phyloP scores from a whole-genome alignment of 2,329 filamentous ascomycete species.

The Penicillium sumatraense region DNA sequence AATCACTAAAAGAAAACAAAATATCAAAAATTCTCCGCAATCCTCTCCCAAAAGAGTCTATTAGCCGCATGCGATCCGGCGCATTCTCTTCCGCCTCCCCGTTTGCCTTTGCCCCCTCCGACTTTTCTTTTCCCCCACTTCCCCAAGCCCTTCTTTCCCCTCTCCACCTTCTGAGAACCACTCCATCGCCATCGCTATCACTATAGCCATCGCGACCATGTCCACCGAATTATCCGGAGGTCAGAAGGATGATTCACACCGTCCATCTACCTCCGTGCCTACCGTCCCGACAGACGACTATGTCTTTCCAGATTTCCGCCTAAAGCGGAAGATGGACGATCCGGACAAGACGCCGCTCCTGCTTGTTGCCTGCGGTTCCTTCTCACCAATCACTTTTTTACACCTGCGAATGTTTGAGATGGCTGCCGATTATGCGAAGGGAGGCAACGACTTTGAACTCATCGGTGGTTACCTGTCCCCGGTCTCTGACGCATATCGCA shows the following conservation, averaged over 20 bases:
- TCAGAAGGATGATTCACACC: constrained; percentile 36
- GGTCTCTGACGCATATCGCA: constrained; percentile 78
- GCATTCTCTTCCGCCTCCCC: constrained; percentile 17
- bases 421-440: constrained; percentile 77
- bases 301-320: constrained; percentile 48
- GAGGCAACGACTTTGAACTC: constrained; percentile 79
- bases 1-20: background rate
- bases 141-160: constrained; percentile 7
- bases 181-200: background rate
- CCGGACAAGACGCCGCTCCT: constrained; percentile 53
- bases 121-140: constrained; percentile 11
- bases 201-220: constrained; percentile 13
- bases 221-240: constrained; percentile 33
- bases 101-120: constrained; percentile 10
- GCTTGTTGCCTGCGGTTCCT: constrained; percentile 60
- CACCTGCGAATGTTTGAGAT: constrained; percentile 89
- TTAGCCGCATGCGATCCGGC: background rate
- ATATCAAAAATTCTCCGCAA: background rate
- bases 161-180: background rate
- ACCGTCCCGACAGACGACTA: constrained; percentile 46
- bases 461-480: constrained; percentile 83
- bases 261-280: constrained; percentile 25
- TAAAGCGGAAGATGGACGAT: constrained; percentile 53
- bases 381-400: constrained; percentile 62
- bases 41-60: background rate